Conservation (phyloP, 2,329 filamentous ascomycete genomes). For the Exserohilum rostratum region DNA sequence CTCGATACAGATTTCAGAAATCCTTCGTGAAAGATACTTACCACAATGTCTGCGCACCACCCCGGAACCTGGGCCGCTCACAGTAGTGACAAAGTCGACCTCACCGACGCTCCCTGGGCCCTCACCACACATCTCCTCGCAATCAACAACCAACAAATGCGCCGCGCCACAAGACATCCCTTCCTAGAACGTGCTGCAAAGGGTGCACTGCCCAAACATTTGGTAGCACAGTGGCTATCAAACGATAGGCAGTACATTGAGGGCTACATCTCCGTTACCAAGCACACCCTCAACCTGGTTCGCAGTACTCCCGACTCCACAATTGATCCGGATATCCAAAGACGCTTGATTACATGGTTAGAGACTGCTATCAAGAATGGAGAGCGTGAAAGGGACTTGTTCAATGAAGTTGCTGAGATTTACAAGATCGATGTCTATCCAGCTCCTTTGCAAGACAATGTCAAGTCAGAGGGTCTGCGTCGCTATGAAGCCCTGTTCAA, state of each 20-base stretch:
- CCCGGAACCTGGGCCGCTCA: slow-evolving; percentile 25
- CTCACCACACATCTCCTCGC: slow-evolving; percentile 42
- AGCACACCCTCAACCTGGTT: slow-evolving; percentile 30
- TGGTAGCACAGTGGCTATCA: slow-evolving; percentile 43
- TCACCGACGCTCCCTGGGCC: slow-evolving; percentile 31
- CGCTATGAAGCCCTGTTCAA: slow-evolving; percentile 39
- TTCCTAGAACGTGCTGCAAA: slow-evolving; percentile 40
- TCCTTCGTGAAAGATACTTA: slow-evolving; percentile 17
- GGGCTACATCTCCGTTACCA: slow-evolving; percentile 38
- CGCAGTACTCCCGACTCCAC: slow-evolving; percentile 15
- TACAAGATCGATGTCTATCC: slow-evolving; percentile 33
- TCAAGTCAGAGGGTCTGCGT: slow-evolving; percentile 36
- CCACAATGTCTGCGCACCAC: slow-evolving; percentile 24
- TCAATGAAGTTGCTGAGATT: slow-evolving; percentile 38
- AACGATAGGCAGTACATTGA: slow-evolving; percentile 44
- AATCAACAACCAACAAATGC: slow-evolving; percentile 33
- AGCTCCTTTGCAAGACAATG: slow-evolving; percentile 14
- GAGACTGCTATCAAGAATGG: slow-evolving; percentile 42
- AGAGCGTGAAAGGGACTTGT: slow-evolving; percentile 38
- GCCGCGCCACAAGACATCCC: slow-evolving; percentile 36
- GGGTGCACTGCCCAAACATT: slow-evolving; percentile 36
- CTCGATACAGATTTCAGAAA: slow-evolving; percentile 19
- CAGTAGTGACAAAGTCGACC: slow-evolving; percentile 18
- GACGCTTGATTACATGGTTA: slow-evolving; percentile 38
- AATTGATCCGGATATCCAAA: slow-evolving; percentile 25